Percentiles rank a stretch among this genome's conserved stretches.
Evolutionary conservation across 2,329 filamentous ascomycete species (phyloP).

Genomic region (Chaetomiaceae sp.): DNA sequence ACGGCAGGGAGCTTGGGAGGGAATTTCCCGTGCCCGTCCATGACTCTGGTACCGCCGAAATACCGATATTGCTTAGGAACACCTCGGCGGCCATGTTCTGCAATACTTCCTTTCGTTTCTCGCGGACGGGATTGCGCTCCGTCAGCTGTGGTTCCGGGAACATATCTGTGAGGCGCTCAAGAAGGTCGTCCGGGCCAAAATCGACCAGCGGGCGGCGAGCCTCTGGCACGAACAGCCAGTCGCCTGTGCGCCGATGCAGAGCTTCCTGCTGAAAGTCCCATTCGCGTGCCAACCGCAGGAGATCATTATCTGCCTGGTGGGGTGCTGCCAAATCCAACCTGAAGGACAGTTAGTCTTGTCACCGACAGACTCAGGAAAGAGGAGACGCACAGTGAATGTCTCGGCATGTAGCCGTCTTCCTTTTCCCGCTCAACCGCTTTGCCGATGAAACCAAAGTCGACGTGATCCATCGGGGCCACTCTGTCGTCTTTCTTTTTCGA

Average conservation of each 20-base stretch:
- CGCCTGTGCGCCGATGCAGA: conserved; percentile 9
- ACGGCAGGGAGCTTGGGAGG: conserved; percentile 12
- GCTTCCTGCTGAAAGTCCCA: conserved; percentile 17
- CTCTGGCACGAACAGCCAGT: conserved; percentile 15
- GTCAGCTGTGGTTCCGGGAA: conserved; percentile 9
- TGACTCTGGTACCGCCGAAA: conserved; percentile 13
- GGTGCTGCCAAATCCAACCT: conserved; percentile 17
- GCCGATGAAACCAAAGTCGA: conserved; percentile 9
- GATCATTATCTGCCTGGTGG: background rate
- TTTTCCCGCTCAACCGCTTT: conserved; percentile 13
- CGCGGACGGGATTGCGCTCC: background rate
- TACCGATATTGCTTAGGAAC: conserved; percentile 17
- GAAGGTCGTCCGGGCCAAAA: conserved; percentile 18
- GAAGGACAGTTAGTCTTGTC: conserved; percentile 1
- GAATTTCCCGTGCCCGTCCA: conserved; percentile 7
- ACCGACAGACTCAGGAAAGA: background rate
- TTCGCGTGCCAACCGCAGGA: conserved; percentile 16
- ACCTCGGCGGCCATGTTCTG: conserved; percentile 20
- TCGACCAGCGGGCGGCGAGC: conserved; percentile 14
- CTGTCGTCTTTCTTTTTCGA: background rate
- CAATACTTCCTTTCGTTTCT: conserved; percentile 6
- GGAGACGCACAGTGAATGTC: conserved; percentile 17
- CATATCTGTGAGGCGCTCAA: conserved; percentile 12
- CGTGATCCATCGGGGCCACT: background rate
- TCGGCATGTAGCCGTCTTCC: conserved; percentile 19